Base-by-base conservation (phyloP, 2,329 filamentous ascomycete genomes). In the Penicillium fuscoglaucum region DNA sequence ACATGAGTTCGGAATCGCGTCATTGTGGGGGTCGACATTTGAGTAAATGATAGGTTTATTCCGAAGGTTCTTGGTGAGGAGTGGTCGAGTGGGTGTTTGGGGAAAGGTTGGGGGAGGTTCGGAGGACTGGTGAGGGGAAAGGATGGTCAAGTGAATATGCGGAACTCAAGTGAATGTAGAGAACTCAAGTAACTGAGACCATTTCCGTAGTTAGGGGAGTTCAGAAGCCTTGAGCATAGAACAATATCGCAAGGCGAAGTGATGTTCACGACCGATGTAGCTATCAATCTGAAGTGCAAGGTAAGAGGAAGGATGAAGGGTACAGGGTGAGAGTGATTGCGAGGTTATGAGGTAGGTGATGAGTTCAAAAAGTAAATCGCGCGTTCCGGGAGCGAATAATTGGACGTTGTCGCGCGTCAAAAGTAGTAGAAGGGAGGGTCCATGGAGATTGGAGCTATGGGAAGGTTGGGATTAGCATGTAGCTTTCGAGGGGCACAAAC, bases 1-100 rank as follows among this genome's bases (percentile, higher is more conserved):
- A 69, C 65, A 45, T 72, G 69, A 46, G 66, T 66, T 24, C 64
- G 58, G 19, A 63, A 59, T 26, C 72, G 57, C 6, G 61, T 64
- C 74, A 75, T 76, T 43, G 24, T 68, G 37, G 31, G 43, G 3
- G 31, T 37, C 6, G 40, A 39, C 29, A 44, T 28, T 17, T 13
- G 39, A 51, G 12, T 29, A 43, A 17, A 35, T 48, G 4, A n/a
- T 26, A 9, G 24, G 12, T n/a, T 48, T 49, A 8, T 17, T 26
- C 31, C 9, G 10, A 21, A 29, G 6, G 8, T 19, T 9, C 3
- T 17, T n/a, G 31, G 21, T n/a, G 13, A 4, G 15, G 9, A 37
- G 15, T 35, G 46, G 48, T 26, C 7, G 19, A 6, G 24, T 50
- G 10, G 4, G 17, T 24, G 19, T 48, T 48, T 26, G 21, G 21